Evolutionary conservation across 2,329 filamentous ascomycete species (phyloP).

Genomic region (Hirsutella rhossiliensis): DNA sequence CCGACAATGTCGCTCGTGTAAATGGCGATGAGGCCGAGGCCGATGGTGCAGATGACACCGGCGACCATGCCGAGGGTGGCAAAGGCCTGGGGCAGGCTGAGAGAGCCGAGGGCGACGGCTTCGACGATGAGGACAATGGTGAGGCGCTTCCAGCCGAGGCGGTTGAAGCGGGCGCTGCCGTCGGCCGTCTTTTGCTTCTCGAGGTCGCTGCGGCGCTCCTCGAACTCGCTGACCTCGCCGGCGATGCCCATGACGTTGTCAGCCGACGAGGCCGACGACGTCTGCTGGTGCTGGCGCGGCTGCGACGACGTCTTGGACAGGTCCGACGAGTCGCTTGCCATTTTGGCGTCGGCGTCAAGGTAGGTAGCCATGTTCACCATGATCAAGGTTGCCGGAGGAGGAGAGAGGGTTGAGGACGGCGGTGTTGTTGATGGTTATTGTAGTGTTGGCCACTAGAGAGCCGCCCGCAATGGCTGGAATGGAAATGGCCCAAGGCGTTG

Average conservation of each 20-base stretch:
- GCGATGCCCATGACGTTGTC: conserved; percentile 15
- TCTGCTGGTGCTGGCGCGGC: neutral
- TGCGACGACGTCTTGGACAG: conserved; percentile 1
- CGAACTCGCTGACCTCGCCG: conserved; percentile 25
- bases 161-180: conserved; percentile 36
- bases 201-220: conserved; percentile 23
- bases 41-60: conserved; percentile 29
- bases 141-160: conserved; percentile 44
- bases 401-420: too few species aligned
- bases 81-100: conserved; percentile 39
- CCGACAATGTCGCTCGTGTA: conserved; percentile 35
- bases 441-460: too few species aligned
- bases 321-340: neutral
- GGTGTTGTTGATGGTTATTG: too few species aligned
- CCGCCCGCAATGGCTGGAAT: too few species aligned
- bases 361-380: too few species aligned
- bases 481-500: too few species aligned
- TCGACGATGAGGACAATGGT: conserved; percentile 44
- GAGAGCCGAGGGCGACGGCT: conserved; percentile 40
- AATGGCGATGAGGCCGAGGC: conserved; percentile 32
- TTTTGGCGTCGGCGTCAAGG: too few species aligned
- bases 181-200: conserved; percentile 33
- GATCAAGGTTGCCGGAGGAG: too few species aligned
- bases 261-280: conserved; percentile 1
- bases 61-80: conserved; percentile 41